Base-by-base conservation (phyloP, 306 rosid species). In the Oemleria cerasiformis region DNA sequence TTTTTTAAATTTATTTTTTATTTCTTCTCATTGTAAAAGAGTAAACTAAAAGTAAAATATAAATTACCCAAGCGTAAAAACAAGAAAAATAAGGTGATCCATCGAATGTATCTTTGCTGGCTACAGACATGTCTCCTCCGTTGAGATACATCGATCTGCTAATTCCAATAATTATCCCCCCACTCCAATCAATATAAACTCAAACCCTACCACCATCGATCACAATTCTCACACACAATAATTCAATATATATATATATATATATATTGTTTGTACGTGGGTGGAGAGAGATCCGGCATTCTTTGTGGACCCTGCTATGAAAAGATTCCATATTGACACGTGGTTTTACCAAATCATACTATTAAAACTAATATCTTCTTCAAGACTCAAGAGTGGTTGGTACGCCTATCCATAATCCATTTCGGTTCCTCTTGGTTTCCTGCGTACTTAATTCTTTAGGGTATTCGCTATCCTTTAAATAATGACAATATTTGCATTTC, bases 281-380 rank as follows among this genome's bases (percentile, higher is more conserved):
- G 63, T 45, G 73, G 74, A 60, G 71, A 53, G 65, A 34, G 36
- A 67, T 74, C 83, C 72, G 66, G 73, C 74, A 79, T 58, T 74
- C 62, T 25, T 25, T 25, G 30, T 25, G 30, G 30, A 25, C 30
- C 30, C 30, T 25, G 30, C 43, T 67, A 49, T 15, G 40, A 47
- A 8, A 14, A 76, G 63, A 58, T 76, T 72, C 71, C 58, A 13
- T 25, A 19, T 48, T 1, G 47, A 56, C 68, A 58, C 51, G 74
- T 74, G 67, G 64, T 21, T 16, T 70, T 65, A 42, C 58, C 21
- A 38, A 21, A 64, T 49, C 63, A 71, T 45, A 58, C 41, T 50
- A 74, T 55, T 69, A 30, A 30, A 55, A 49, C 17, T 7, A 16
- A 5, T 30, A 25, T 71, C 65, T 49, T 19, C 61, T 59, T 49